Base-by-base conservation (phyloP, 2,329 filamentous ascomycete genomes). In the Colletotrichum somersetense region DNA sequence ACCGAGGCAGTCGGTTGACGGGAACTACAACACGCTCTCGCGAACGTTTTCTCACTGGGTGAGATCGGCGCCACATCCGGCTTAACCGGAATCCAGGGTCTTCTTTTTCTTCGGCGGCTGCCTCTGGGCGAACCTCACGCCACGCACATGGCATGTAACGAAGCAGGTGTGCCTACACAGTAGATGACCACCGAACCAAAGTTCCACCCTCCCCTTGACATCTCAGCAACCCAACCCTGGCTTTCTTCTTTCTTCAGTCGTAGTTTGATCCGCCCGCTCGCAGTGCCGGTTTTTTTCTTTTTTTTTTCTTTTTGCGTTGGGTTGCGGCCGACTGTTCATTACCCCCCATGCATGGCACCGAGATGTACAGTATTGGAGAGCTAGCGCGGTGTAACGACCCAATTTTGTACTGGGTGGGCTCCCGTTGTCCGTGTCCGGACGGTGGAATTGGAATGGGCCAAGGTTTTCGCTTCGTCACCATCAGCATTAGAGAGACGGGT, bases 11-110 rank as follows among this genome's bases (percentile, higher is more conserved):
- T 52, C 35, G 26, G 40, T 14, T 10, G 55, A 59, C 55, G 62
- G 62, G 53, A 35, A 23, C 33, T 52, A 38, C 50, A 57, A 58
- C 57, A 30, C 26, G 40, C 40, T 42, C 56, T 35, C 42, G 67
- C 48, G 48, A 57, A 48, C 40, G 63, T 42, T 40, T 59, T 40
- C 35, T 52, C 48, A 7, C 44, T 53, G 14, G 16, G 35, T n/a
- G 42, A 58, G 46, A 42, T 26, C 40, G 48, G 26, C 70, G 70
- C 66, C 70, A 66, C 61, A 63, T 48, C 70, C 70, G 66, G 61
- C 66, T 56, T 40, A 26, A 66, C 70, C 61, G 55, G 66, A 72
- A 70, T 70, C 66, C 38, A 70, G 70, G 66, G 66, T 70, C 59
- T 68, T 46, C 3, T n/a, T 46, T 35, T 46, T 58, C 35, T 40